These are phyloP conservation scores for Pelargonium cotyledonis DNA, from an alignment of 441 rosid species.

Conservation along the genomic window DNA sequence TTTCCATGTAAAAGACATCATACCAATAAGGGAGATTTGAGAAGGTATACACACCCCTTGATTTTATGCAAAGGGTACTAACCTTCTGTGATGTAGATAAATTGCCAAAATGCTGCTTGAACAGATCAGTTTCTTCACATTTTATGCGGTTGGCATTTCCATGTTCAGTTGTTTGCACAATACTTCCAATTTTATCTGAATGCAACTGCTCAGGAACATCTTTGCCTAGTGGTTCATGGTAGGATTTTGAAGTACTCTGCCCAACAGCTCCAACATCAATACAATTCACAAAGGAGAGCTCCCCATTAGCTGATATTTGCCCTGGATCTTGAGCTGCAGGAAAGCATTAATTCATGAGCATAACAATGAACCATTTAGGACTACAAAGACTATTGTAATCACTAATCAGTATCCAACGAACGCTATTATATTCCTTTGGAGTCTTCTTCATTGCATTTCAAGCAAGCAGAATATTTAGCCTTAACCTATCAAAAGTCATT, in stretches of 20 bases:
- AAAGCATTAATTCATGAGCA: slow-evolving; percentile 13
- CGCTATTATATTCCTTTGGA: neutral
- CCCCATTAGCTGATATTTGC: slow-evolving; percentile 17
- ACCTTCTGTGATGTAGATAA: slow-evolving; percentile 47
- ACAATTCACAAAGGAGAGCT: slow-evolving; percentile 16
- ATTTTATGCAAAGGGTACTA: slow-evolving; percentile 15
- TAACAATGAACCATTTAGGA: slow-evolving; percentile 1
- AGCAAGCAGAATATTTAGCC: neutral
- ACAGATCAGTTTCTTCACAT: slow-evolving; percentile 35
- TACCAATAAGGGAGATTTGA: neutral
- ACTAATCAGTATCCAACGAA: neutral
- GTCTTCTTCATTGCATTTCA: slow-evolving; percentile 3
- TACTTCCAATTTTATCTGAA: slow-evolving; percentile 20
- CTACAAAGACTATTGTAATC: neutral
- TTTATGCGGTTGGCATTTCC: slow-evolving; percentile 18
- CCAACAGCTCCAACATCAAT: slow-evolving; percentile 12
- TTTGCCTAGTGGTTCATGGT: slow-evolving; percentile 14
- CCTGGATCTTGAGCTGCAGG: slow-evolving; percentile 24
- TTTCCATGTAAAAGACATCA: neutral
- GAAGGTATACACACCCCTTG: neutral
- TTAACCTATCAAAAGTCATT: neutral
- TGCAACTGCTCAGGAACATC: slow-evolving; percentile 18
- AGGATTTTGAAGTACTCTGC: slow-evolving; percentile 15
- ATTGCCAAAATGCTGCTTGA: slow-evolving; percentile 50
- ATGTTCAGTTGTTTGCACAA: slow-evolving; percentile 27